These are phyloP conservation scores for Boletus mariae DNA, from an alignment of 1,284 basidiomycete genomes.

Conservation along the genomic window DNA sequence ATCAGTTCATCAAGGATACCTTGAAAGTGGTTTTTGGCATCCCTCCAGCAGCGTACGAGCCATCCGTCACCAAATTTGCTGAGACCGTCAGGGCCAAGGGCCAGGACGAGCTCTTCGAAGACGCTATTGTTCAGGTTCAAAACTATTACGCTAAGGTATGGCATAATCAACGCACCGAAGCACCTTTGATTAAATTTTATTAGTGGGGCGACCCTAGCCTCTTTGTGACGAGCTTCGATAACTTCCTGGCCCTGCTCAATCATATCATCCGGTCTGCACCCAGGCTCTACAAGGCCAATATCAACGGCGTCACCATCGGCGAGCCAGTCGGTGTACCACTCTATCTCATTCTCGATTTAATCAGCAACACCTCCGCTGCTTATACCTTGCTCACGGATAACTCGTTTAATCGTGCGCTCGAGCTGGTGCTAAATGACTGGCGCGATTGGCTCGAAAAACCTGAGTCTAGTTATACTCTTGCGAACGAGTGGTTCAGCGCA, in stretches of 20 bases:
- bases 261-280: background rate
- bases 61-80: background rate
- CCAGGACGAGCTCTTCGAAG: background rate
- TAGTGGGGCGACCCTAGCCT: background rate
- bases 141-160: background rate
- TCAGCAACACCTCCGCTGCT: constrained; percentile 24
- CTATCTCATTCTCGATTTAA: constrained; percentile 20
- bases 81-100: background rate
- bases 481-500: constrained; percentile 11
- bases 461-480: background rate
- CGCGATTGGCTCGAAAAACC: no score
- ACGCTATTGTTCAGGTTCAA: background rate
- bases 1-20: background rate
- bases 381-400: constrained; percentile 17
- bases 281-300: background rate
- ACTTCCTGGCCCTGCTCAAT: background rate
- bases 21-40: no score
- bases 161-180: no score
- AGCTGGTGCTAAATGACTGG: no score
- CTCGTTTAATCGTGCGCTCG: no score
- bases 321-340: constrained; percentile 7
- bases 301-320: constrained; percentile 4
- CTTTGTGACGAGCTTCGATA: background rate
- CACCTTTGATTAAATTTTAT: background rate
- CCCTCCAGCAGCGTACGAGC: background rate